Conservation (phyloP, 108 stramenopile genomes). For the Pseudonitzschia multistriata region DNA sequence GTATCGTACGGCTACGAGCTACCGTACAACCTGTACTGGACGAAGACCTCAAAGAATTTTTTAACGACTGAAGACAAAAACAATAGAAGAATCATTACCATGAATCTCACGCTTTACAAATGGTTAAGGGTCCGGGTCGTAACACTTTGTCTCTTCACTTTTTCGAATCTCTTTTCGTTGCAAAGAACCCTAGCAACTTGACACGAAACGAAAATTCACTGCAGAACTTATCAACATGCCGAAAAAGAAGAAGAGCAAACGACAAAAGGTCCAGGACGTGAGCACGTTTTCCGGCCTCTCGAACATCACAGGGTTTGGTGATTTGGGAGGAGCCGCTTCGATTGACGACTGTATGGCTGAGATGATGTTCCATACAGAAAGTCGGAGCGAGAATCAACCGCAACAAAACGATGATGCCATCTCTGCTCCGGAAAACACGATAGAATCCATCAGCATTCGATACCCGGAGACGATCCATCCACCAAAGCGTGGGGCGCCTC, state of each 20-base stretch:
- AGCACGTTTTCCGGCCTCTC: slow-evolving; percentile 1
- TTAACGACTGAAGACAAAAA: too few species aligned
- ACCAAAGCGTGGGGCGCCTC: background rate
- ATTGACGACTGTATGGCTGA: slow-evolving; percentile 34
- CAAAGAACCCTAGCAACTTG: too few species aligned
- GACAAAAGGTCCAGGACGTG: slow-evolving; percentile 16
- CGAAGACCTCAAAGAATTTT: too few species aligned
- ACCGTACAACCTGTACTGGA: too few species aligned
- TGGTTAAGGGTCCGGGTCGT: too few species aligned
- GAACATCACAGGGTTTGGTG: slow-evolving; percentile 25
- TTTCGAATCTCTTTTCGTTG: too few species aligned
- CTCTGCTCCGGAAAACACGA: background rate
- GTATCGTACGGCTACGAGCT: too few species aligned
- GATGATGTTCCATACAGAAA: slow-evolving; percentile 12
- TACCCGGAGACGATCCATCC: background rate
- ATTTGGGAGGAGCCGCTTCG: background rate
- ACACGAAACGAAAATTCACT: too few species aligned
- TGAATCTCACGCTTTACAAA: too few species aligned
- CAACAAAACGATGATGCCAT: background rate
- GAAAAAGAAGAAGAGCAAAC: slow-evolving; percentile 14
- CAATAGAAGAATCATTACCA: too few species aligned
- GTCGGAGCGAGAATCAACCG: slow-evolving; percentile 1
- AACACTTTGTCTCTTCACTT: too few species aligned
- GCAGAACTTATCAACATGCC: background rate
- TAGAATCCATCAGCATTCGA: background rate